Evolutionary conservation across 73 alveolate genomes (phyloP).

Genomic region (Symbiodinium pilosum): DNA sequence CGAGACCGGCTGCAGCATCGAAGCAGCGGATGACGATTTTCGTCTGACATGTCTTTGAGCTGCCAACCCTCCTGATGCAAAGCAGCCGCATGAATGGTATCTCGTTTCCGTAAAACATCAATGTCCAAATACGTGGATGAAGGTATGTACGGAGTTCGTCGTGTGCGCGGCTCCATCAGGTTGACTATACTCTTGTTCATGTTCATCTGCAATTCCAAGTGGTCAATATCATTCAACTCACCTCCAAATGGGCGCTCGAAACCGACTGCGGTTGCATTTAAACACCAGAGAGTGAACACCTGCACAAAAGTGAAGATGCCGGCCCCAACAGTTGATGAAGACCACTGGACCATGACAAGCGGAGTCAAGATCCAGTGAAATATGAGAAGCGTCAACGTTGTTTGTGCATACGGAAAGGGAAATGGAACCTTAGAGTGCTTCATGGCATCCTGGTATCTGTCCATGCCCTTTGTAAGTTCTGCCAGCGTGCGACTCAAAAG

Average conservation of each 20-base stretch:
- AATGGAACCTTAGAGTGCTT: slow-evolving; percentile 58
- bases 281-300: slow-evolving; percentile 59
- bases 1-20: slow-evolving; percentile 7
- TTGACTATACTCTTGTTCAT: slow-evolving; percentile 76
- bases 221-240: slow-evolving; percentile 43
- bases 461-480: slow-evolving; percentile 72
- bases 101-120: slow-evolving; percentile 58
- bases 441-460: slow-evolving; percentile 75
- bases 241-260: slow-evolving; percentile 74
- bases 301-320: slow-evolving; percentile 60
- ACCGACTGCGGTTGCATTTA: slow-evolving; percentile 64
- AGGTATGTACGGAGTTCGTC: slow-evolving; percentile 51
- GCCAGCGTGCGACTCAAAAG: slow-evolving; percentile 16
- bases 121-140: slow-evolving; percentile 33
- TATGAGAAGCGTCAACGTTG: slow-evolving; percentile 23
- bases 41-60: slow-evolving; percentile 8
- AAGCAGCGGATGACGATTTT: not conserved
- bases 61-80: slow-evolving; percentile 57
- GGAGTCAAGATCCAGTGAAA: slow-evolving; percentile 84
- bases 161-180: slow-evolving; percentile 59
- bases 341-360: slow-evolving; percentile 63
- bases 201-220: slow-evolving; percentile 30
- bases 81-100: slow-evolving; percentile 82
- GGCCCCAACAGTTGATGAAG: slow-evolving; percentile 12
- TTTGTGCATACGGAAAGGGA: slow-evolving; percentile 81